Evolutionary conservation across 2,329 filamentous ascomycete species (phyloP).

Genomic region (Sphaceloma murrayae): DNA sequence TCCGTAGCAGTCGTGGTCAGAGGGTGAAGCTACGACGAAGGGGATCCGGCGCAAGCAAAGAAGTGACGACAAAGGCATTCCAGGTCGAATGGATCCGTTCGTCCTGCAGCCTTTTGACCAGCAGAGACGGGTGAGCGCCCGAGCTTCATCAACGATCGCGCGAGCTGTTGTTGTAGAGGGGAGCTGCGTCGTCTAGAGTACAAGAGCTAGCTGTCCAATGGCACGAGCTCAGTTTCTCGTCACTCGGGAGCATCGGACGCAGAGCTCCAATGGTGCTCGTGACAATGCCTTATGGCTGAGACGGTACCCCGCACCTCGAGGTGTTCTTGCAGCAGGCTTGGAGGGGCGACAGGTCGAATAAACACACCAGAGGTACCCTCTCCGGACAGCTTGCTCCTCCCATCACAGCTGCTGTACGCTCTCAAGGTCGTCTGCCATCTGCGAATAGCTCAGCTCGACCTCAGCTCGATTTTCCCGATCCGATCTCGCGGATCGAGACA

Average conservation of each 20-base stretch:
- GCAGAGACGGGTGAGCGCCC: too few species aligned
- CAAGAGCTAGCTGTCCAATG: background rate
- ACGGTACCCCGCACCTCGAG: constrained; percentile 11
- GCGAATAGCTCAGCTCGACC: background rate
- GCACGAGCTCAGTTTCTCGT: background rate
- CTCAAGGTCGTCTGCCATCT: constrained; percentile 8
- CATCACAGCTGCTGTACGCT: constrained; percentile 12
- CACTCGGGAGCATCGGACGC: constrained; percentile 12
- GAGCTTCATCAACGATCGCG: constrained; percentile 11
- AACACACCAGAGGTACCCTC: constrained; percentile 5
- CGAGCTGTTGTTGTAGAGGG: background rate
- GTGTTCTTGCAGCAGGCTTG: constrained; percentile 6
- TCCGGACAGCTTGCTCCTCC: constrained; percentile 2
- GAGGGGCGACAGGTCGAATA: constrained; percentile 6
- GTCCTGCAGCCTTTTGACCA: constrained; percentile 10
- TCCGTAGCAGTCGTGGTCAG: background rate
- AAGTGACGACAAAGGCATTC: background rate
- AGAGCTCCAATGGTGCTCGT: constrained; percentile 13
- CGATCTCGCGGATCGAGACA: background rate
- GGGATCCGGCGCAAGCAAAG: background rate
- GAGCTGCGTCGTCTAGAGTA: constrained; percentile 10
- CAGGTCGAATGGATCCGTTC: constrained; percentile 10
- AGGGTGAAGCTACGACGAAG: background rate
- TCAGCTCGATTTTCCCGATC: constrained; percentile 5
- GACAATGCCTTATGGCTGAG: constrained; percentile 1